A percentile compares a stretch with the other conserved stretches of the same genome.
These are phyloP conservation scores for Cladophialophora exuberans DNA, from an alignment of 2,329 filamentous ascomycete species.

Conservation along the genomic window DNA sequence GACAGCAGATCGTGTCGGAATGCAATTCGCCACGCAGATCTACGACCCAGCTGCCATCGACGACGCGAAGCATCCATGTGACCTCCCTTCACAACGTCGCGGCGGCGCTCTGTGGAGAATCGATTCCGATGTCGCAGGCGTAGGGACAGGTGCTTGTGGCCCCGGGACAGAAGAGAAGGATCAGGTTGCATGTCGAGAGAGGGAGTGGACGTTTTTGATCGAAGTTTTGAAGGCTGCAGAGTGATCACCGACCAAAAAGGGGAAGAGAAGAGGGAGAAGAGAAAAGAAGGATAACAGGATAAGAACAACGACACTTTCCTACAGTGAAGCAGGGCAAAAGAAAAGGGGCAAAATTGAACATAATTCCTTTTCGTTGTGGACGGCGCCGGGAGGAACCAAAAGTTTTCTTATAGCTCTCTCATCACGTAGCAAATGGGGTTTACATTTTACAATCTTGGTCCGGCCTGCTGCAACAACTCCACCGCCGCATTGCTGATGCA, in stretches of 20 bases:
- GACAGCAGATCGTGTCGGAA: constrained; percentile 10
- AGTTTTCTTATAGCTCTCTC: too few species aligned
- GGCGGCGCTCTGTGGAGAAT: constrained; percentile 33
- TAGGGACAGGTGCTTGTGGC: constrained; percentile 36
- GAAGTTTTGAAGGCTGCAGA: too few species aligned
- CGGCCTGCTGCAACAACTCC: constrained; percentile 61
- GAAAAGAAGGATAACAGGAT: too few species aligned
- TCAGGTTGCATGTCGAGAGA: constrained; percentile 18
- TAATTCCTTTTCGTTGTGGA: too few species aligned
- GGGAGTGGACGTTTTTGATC: constrained; percentile 16
- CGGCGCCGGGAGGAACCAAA: too few species aligned
- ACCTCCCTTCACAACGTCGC: constrained; percentile 47
- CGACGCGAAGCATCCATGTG: constrained; percentile 64
- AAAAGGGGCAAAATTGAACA: neutral
- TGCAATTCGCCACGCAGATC: constrained; percentile 44
- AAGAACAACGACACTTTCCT: too few species aligned
- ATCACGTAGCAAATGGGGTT: too few species aligned
- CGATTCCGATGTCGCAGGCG: constrained; percentile 39
- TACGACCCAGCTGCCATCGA: constrained; percentile 59
- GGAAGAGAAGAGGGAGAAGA: too few species aligned
- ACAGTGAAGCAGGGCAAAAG: too few species aligned
- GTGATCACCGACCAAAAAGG: too few species aligned
- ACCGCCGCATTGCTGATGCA: constrained; percentile 80
- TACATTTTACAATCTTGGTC: neutral
- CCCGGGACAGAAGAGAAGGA: constrained; percentile 27